These are phyloP conservation scores for Laburnicola sp. DNA, from an alignment of 2,329 filamentous ascomycete genomes.

Conservation along the genomic window DNA sequence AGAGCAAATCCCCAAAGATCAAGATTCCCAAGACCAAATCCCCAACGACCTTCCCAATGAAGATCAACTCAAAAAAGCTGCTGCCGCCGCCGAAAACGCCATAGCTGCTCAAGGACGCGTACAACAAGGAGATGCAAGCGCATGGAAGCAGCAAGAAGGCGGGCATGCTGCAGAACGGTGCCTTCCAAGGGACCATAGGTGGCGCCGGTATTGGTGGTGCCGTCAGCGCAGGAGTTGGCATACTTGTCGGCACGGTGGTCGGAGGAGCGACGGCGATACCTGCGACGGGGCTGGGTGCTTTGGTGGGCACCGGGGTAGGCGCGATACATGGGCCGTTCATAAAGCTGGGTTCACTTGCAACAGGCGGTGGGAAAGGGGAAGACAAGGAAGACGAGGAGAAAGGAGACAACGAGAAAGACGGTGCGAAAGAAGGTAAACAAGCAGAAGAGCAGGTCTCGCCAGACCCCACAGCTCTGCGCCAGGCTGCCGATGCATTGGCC, in stretches of 20 bases:
- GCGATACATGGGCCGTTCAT: constrained; percentile 50
- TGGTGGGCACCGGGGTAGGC: constrained; percentile 48
- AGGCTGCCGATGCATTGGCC: constrained; percentile 29
- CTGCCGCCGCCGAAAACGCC: constrained; percentile 33
- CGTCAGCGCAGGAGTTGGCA: constrained; percentile 47
- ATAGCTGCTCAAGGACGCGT: constrained; percentile 39
- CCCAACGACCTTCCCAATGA: constrained; percentile 29
- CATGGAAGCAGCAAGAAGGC: constrained; percentile 42
- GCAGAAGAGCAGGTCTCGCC: constrained; percentile 11
- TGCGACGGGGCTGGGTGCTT: constrained; percentile 44
- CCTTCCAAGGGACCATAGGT: constrained; percentile 47
- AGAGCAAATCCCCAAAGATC: too few species aligned
- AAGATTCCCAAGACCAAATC: constrained; percentile 12
- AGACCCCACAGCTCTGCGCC: constrained; percentile 27
- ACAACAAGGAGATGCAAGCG: constrained; percentile 39
- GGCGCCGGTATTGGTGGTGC: constrained; percentile 50
- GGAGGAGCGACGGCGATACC: constrained; percentile 47
- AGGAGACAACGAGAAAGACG: constrained; percentile 13
- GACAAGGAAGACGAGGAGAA: constrained; percentile 14
- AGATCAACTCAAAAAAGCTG: constrained; percentile 36
- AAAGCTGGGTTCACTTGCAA: constrained; percentile 37
- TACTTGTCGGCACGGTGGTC: constrained; percentile 47
- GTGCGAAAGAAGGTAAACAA: constrained; percentile 8
- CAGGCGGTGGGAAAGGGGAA: constrained; percentile 15
- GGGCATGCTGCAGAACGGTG: constrained; percentile 38